Conservation (phyloP, 2,329 filamentous ascomycete genomes). For the Biscogniauxia sp. region DNA sequence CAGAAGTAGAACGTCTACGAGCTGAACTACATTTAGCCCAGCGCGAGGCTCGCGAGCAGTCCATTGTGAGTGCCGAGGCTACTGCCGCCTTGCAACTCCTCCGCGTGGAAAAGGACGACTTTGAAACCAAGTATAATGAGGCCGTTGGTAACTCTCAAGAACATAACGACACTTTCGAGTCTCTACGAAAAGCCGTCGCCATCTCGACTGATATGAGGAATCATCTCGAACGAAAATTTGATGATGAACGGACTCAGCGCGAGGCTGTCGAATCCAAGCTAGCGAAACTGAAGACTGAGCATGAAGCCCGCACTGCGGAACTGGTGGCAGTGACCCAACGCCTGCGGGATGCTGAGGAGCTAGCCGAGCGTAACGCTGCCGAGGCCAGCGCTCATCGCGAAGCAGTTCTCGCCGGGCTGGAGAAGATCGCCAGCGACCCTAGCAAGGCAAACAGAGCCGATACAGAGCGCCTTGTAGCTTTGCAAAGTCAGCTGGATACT, state of each 20-base stretch:
- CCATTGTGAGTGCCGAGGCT: constrained; percentile 74
- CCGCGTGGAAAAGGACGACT: constrained; percentile 80
- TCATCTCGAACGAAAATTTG: constrained; percentile 75
- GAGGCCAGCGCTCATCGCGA: constrained; percentile 84
- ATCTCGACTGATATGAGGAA: constrained; percentile 75
- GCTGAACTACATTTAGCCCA: constrained; percentile 81
- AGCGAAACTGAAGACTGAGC: constrained; percentile 72
- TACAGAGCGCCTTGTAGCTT: constrained; percentile 65
- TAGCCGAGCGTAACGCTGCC: constrained; percentile 81
- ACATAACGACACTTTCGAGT: constrained; percentile 68
- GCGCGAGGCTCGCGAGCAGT: constrained; percentile 75
- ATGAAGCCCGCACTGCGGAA: constrained; percentile 77
- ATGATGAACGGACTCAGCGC: constrained; percentile 75
- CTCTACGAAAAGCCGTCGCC: constrained; percentile 73
- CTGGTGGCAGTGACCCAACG: constrained; percentile 71
- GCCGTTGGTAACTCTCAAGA: constrained; percentile 65
- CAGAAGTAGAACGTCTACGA: constrained; percentile 81
- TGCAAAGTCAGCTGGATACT: constrained; percentile 76
- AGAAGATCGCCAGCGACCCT: constrained; percentile 63
- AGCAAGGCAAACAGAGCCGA: constrained; percentile 47
- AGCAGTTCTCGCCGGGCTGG: constrained; percentile 78
- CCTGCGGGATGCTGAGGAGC: constrained; percentile 80
- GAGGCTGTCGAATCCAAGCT: constrained; percentile 77
- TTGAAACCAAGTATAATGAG: constrained; percentile 67
- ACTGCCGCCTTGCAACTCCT: constrained; percentile 71